Conservation (phyloP, 805 yeast species). For the Zygoascus flipseniorum region DNA sequence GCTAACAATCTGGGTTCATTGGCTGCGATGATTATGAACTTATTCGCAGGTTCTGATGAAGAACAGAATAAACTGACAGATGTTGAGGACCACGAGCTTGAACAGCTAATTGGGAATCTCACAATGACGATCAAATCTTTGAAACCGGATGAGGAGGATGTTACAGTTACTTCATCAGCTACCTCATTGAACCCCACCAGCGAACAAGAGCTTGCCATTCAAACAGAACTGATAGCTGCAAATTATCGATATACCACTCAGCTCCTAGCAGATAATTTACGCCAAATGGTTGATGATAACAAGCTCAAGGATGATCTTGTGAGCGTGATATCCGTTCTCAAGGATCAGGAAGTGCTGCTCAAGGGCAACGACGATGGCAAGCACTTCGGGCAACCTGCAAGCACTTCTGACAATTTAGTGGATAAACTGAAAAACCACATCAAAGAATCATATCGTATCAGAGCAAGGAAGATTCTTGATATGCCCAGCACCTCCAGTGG, state of each 20-base stretch:
- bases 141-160: not conserved
- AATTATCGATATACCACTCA: constrained; percentile 1
- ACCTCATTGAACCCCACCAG: not conserved
- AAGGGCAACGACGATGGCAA: not conserved
- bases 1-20: not conserved
- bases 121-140: not conserved
- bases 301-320: not conserved
- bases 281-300: not conserved
- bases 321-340: not conserved
- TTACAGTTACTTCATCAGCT: not conserved
- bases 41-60: not conserved
- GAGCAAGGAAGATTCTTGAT: constrained; percentile 2
- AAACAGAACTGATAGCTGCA: not conserved
- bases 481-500: not conserved
- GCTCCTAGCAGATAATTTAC: not conserved
- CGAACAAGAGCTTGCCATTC: not conserved
- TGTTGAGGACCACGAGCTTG: not conserved
- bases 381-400: not conserved
- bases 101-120: not conserved
- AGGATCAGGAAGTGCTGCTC: not conserved
- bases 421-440: not conserved
- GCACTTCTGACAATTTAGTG: not conserved
- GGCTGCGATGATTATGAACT: not conserved
- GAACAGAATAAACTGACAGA: not conserved
- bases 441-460: not conserved